Base-by-base conservation (phyloP, 306 rosid genomes). In the Rosa chinensis region DNA sequence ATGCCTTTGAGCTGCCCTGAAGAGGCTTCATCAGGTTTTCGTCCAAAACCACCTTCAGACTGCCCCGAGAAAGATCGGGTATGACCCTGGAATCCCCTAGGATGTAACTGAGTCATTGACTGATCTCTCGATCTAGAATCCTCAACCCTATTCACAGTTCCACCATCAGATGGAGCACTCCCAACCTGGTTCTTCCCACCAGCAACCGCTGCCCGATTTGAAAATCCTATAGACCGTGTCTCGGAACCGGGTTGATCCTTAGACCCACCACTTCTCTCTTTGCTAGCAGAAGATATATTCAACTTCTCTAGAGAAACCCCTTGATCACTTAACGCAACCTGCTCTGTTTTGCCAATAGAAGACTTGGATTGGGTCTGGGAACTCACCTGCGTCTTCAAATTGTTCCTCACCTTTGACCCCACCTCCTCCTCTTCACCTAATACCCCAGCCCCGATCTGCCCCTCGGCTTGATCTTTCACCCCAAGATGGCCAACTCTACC, bases 41-140 rank as follows among this genome's bases (percentile, higher is more conserved):
- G 64, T 80, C 89, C 96, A 74, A 62, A 63, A 76, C 82, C 90
- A 80, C 84, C 84, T 48, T 91, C 98, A 80, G 83, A 84, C 76
- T 96, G 98, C 66, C 93, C 97, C 6, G 97, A 90, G 13, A 79
- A 79, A 59, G 99, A 91, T 52, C 89, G 89, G 76, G 92, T 88
- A 85, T 87, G 98, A 85, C 84, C 77, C 49, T 77, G 97, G 53
- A 84, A 86, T 82, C 77, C 82, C 86, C 86, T 85, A 67, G 84
- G 6, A 77, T 85, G 85, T 45, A 94, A 87, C 28, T 77, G 89
- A 73, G 80, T 74, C 74, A 85, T 85, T 28, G 79, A 68, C 72
- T 74, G 85, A 88, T 85, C 91, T 78, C 84, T 87, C 77, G 48
- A 53, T 72, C 84, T 91, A 42, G 84, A 85, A 76, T 83, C 87